Evolutionary conservation across 441 rosid species (phyloP), one percentile per base, ranked within the genome.

Genomic region (Euphorbia schlechtendalii): DNA sequence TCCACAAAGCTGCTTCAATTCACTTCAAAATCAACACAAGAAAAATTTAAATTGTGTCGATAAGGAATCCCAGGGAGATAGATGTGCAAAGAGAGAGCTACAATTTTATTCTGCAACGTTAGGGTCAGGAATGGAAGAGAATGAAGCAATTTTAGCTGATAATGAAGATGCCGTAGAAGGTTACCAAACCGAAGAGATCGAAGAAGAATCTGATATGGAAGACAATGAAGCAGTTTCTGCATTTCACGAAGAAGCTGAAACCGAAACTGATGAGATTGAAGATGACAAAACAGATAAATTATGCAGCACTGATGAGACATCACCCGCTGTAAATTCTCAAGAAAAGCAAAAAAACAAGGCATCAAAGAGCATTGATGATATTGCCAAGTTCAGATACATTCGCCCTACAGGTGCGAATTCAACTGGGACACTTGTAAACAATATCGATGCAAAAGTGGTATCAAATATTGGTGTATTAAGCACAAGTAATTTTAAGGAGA

Each of bases 321-420:
- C 1, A 15, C 28, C 56, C 5, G 36, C 2, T 21, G 34, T 32
- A 21, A 67, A 32, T 46, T 67, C 57, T 67, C 45, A 25, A 14
- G 69, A 14, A 45, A 66, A 52, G 41, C 51, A 5, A 28, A 46
- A 69, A 34, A 8, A 17, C 14, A 41, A 34, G 56, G 38, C 11
- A 2, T 10, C 17, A 24, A 65, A 66, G 68, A 66, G 66, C 59
- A 41, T 63, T 8, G 69, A 76, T 28, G 73, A 74, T 27, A 71
- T 62, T 17, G 73, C 78, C 22, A 65, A 65, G 63, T 67, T 65
- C 24, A 63, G 68, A 61, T 66, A 62, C 52, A 59, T 22, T 27
- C 69, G 74, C 52, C 53, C 68, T 36, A 58, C 59, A 27, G 34
- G 1, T 68, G 11, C 55, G 13, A 46, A 67, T 45, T 49, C 36